phyloP scores from a whole-genome alignment of 78 protist genomes.

The Anaeramoeba flamelloides region DNA sequence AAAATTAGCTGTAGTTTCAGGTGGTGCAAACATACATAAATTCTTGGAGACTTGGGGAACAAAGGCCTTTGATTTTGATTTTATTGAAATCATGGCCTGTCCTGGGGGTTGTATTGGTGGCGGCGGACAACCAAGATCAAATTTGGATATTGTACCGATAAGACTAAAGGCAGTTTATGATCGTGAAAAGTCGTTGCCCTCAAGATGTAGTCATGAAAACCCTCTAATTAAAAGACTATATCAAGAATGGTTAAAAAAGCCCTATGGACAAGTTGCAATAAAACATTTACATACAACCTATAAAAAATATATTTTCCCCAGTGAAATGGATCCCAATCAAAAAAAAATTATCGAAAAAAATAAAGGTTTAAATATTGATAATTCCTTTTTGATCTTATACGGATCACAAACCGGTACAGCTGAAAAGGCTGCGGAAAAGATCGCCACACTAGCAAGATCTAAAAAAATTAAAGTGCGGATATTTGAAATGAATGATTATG shows the following conservation, averaged over 20 bases:
- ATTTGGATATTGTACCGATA: neutral
- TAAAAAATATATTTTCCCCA: neutral
- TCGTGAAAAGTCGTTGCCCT: neutral
- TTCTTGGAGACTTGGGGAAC: conserved; percentile 38
- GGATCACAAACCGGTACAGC: neutral
- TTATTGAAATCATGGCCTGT: conserved; percentile 72
- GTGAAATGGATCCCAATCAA: neutral
- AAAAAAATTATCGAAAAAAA: neutral
- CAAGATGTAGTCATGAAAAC: neutral
- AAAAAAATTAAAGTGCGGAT: neutral
- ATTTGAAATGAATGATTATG: neutral
- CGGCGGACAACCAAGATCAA: conserved; percentile 41
- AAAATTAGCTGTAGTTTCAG: conserved; percentile 48
- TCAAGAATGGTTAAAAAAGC: neutral
- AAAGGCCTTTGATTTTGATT: conserved; percentile 22
- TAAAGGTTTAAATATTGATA: neutral
- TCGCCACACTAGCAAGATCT: neutral
- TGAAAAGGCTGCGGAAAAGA: neutral
- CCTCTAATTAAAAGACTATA: neutral
- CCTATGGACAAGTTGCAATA: neutral
- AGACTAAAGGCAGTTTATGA: neutral
- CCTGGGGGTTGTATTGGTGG: conserved; percentile 52
- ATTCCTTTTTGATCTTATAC: neutral
- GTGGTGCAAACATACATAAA: conserved; percentile 82
- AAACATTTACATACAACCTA: neutral